phyloP scores from a whole-genome alignment of 2,329 filamentous ascomycete genomes.

The Ophiocordyceps unilateralis region DNA sequence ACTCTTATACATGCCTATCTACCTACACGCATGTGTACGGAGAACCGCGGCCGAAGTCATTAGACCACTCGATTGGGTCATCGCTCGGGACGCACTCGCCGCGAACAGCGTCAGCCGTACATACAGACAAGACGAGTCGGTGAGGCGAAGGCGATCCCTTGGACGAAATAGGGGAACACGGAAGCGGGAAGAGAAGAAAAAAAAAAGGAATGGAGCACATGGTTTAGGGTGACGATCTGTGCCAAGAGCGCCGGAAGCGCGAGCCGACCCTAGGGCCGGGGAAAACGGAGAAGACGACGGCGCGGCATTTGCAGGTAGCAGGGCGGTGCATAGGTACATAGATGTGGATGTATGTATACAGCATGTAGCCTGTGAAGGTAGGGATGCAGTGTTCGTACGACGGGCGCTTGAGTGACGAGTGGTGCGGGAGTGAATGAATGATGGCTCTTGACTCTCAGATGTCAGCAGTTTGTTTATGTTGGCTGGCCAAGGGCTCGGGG shows the following conservation, averaged over 20 bases:
- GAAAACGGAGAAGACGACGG: too few relatives aligned
- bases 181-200: background rate
- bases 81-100: background rate
- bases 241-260: background rate
- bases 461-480: too few relatives aligned
- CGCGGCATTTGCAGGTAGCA: background rate
- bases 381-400: background rate
- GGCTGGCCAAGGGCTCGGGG: too few relatives aligned
- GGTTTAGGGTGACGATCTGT: background rate
- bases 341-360: too few relatives aligned
- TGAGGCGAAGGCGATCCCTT: background rate
- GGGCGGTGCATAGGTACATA: background rate
- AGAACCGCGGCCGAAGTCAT: background rate
- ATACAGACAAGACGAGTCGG: background rate
- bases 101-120: background rate
- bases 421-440: background rate
- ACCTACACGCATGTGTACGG: background rate
- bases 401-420: background rate
- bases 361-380: too few relatives aligned
- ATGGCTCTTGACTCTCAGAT: too few relatives aligned
- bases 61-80: background rate
- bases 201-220: background rate
- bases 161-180: too few relatives aligned
- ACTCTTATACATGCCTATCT: too few relatives aligned
- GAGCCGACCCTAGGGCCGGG: background rate